Conservation (phyloP, 768 basidiomycete genomes). For the Coprinellus micaceus region DNA sequence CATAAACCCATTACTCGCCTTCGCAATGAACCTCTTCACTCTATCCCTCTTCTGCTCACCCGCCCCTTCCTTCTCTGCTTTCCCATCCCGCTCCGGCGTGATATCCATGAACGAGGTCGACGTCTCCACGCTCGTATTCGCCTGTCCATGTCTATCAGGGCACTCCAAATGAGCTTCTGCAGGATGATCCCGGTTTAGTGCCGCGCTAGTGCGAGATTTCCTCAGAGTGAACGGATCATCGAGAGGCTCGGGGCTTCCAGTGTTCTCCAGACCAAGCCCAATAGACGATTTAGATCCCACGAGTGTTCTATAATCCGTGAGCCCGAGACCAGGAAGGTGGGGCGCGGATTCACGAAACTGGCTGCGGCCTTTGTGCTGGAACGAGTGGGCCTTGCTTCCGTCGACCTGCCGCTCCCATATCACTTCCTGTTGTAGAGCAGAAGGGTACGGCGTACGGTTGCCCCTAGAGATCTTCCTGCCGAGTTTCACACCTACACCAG, state of each 20-base stretch:
- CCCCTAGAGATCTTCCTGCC: neutral
- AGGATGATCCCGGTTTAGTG: neutral
- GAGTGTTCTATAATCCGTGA: neutral
- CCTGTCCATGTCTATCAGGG: neutral
- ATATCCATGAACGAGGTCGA: constrained; percentile 38
- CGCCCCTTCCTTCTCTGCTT: neutral
- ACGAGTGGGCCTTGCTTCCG: neutral
- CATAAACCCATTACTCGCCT: constrained; percentile 21
- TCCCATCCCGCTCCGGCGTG: constrained; percentile 24
- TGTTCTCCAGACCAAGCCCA: neutral
- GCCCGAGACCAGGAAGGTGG: neutral
- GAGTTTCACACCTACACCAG: neutral
- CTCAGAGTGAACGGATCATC: neutral
- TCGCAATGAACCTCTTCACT: constrained; percentile 21
- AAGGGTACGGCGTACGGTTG: constrained; percentile 7
- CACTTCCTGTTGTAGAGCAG: neutral
- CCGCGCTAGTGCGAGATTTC: neutral
- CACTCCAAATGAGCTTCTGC: neutral
- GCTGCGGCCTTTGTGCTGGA: neutral
- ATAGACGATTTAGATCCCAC: neutral
- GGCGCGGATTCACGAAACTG: neutral
- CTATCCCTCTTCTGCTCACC: constrained; percentile 15
- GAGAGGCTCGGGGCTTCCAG: neutral
- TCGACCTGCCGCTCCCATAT: no score
- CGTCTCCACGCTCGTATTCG: constrained; percentile 10